These are phyloP conservation scores for Yarrowia sp. DNA, from an alignment of 805 yeast species.

Conservation along the genomic window DNA sequence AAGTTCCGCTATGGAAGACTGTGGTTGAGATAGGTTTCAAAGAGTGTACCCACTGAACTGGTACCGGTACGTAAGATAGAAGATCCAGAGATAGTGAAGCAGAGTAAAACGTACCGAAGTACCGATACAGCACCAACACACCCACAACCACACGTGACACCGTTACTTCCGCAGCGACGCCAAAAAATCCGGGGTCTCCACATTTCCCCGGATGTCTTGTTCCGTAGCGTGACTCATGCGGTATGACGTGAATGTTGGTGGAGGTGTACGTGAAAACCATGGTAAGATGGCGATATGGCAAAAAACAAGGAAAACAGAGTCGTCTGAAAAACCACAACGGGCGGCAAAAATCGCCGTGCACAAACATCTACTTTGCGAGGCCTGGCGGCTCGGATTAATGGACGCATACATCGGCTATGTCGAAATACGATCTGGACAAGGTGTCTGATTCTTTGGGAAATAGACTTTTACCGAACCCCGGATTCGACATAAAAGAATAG, in stretches of 20 bases:
- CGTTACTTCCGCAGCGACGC: neutral
- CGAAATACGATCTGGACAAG: neutral
- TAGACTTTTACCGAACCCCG: neutral
- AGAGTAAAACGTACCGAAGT: no score
- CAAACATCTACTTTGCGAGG: neutral
- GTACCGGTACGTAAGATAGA: no score
- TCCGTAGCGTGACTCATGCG: slow-evolving; percentile 23
- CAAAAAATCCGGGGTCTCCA: slow-evolving; percentile 1
- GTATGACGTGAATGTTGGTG: neutral
- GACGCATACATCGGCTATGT: neutral
- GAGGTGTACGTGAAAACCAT: no score
- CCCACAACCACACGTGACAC: no score
- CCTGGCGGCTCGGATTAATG: neutral
- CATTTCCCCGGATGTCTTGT: slow-evolving; percentile 13
- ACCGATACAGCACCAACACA: no score
- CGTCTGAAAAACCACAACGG: no score
- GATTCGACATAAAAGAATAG: no score
- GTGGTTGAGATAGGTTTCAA: no score
- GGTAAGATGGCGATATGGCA: neutral
- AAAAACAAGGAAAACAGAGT: no score
- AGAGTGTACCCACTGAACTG: no score
- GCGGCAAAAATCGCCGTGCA: neutral
- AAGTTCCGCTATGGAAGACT: no score
- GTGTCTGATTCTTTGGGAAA: neutral
- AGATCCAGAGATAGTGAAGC: no score